Evolutionary conservation across 2,329 filamentous ascomycete species (phyloP).

Genomic region (Cladosporium cucumerinum): DNA sequence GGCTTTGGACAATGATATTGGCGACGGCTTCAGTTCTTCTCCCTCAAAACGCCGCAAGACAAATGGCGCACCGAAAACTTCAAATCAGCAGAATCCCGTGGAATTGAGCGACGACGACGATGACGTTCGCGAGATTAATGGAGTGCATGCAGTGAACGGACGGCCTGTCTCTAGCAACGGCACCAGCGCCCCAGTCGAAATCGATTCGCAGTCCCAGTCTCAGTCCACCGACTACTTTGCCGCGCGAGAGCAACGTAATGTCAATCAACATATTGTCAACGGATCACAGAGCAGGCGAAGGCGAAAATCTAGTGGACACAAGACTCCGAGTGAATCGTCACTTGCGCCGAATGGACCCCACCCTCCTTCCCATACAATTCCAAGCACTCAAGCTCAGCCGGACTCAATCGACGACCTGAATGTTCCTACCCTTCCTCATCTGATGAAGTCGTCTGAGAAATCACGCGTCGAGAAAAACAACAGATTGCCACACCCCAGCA

Average conservation of each 20-base stretch:
- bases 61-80: neutral
- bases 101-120: neutral
- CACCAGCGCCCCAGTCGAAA: neutral
- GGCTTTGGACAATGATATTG: neutral
- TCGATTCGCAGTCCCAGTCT: constrained; percentile 2
- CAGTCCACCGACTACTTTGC: neutral
- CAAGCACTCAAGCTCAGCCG: neutral
- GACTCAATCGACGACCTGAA: neutral
- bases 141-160: neutral
- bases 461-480: neutral
- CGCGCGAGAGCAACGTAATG: neutral
- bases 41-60: constrained; percentile 5
- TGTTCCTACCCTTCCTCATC: neutral
- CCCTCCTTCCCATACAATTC: neutral
- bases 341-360: neutral
- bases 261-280: neutral
- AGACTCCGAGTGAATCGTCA: neutral
- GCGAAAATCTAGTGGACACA: neutral
- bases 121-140: neutral
- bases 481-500: neutral
- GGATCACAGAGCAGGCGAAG: neutral
- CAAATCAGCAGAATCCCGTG: neutral
- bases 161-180: neutral
- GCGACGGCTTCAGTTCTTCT: neutral
- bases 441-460: neutral